These are phyloP conservation scores for Thalia dealbata DNA, from an alignment of 176 grass and related monocot species.

Conservation along the genomic window DNA sequence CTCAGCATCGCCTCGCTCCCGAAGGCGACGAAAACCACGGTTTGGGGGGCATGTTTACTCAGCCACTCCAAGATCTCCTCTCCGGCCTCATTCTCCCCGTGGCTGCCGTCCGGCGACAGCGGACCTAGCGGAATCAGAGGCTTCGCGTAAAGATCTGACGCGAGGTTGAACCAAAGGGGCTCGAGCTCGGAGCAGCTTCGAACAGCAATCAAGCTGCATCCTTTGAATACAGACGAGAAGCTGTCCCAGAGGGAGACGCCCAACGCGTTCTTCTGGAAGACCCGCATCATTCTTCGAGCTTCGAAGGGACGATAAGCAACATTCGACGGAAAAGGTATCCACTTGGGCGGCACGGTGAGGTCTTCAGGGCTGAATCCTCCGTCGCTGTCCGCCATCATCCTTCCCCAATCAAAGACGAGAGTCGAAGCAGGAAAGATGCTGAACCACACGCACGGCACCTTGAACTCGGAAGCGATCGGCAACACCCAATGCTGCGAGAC, in stretches of 20 bases:
- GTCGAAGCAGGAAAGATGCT: background rate
- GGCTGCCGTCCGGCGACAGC: background rate
- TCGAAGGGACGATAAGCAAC: conserved; percentile 28
- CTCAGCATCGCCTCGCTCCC: conserved; percentile 24
- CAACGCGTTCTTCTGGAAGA: background rate
- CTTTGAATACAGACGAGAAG: background rate
- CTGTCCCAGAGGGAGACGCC: background rate
- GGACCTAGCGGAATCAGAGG: conserved; percentile 25
- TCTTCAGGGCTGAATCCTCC: background rate
- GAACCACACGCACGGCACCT: conserved; percentile 7
- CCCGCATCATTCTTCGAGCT: background rate
- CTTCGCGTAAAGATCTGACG: conserved; percentile 18
- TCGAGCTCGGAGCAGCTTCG: conserved; percentile 29
- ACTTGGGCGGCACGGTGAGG: conserved; percentile 28
- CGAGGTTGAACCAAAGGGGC: conserved; percentile 5
- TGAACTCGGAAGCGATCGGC: background rate
- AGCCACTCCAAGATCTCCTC: conserved; percentile 17
- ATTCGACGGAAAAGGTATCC: conserved; percentile 23
- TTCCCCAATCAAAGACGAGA: background rate
- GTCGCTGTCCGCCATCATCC: background rate
- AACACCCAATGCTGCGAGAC: background rate
- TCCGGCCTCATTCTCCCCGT: background rate
- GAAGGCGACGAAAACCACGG: conserved; percentile 29
- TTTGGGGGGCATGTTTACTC: conserved; percentile 4
- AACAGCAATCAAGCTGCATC: background rate